Evolutionary conservation across 345 rosid genomes (phyloP), one percentile per base, ranked within the genome.

Genomic region (Gossypium turneri): DNA sequence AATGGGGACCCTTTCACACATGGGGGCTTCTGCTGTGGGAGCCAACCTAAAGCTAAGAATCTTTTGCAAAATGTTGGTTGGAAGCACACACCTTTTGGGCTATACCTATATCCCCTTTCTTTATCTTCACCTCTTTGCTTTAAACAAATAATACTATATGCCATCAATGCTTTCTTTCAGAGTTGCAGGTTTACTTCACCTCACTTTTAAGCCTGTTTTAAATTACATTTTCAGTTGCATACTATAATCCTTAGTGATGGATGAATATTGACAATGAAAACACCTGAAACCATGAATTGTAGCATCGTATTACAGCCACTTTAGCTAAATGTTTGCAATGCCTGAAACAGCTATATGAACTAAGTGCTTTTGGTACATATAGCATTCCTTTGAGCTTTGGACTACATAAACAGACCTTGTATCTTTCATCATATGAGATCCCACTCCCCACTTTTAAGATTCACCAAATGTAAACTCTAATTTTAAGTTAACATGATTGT

Each of bases 1-100:
- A 77, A 85, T 84, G 86, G 92, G 89, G 89, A 90, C 87, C 97
- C 90, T 87, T 84, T 70, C 67, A 90, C 97, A 90, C 92, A 89
- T 92, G 97, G 95, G 90, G 74, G 74, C 38, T 82, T 82, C 77
- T 80, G 77, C 27, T 52, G 89, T 84, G 55, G 90, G 93, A 88
- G 83, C 92, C 93, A 84, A 81, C 78, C 69, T 70, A 82, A 81
- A 83, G 79, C 56, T 24, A 72, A 83, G 86, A 83, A 78, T 86
- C 85, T 82, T 84, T 76, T 74, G 83, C 80, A 71, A 80, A 73
- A 79, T 83, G 88, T 84, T 87, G 82, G 88, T 79, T 89, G 88
- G 84, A 82, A 79, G 81, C 86, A 81, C 87, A 78, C 84, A 72
- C 65, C 13, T 70, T 75, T 70, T 76, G 79, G 79, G 55, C 63